Percentiles rank a stretch among this genome's conserved stretches.
Evolutionary conservation across 2,329 filamentous ascomycete genomes (phyloP).

Genomic region (Penicillium sp.): DNA sequence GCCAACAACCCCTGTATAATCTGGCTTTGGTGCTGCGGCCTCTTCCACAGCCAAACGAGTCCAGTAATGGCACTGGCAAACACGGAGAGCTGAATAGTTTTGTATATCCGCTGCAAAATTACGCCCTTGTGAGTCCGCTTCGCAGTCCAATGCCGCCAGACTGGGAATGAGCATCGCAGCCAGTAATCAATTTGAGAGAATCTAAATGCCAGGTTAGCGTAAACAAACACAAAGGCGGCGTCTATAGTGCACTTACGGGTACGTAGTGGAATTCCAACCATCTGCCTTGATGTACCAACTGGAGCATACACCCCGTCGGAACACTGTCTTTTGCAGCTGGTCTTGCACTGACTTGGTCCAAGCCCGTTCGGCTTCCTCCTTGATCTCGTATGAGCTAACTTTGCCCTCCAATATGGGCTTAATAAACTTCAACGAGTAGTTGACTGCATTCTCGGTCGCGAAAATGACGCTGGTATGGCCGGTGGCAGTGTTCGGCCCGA

Average conservation of each 20-base stretch:
- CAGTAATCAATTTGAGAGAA: slow-evolving; percentile 51
- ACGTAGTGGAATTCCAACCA: slow-evolving; percentile 50
- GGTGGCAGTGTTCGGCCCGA: slow-evolving; percentile 60
- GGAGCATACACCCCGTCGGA: slow-evolving; percentile 43
- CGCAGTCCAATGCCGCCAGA: slow-evolving; percentile 53
- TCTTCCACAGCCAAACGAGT: slow-evolving; percentile 13
- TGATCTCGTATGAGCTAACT: slow-evolving; percentile 46
- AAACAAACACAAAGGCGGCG: neutral
- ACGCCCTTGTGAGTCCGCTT: slow-evolving; percentile 49
- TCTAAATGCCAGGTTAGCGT: slow-evolving; percentile 26
- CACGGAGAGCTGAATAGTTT: slow-evolving; percentile 17
- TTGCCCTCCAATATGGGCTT: slow-evolving; percentile 49
- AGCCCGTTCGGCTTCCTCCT: slow-evolving; percentile 44
- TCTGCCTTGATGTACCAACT: slow-evolving; percentile 49
- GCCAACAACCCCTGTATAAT: slow-evolving; percentile 9
- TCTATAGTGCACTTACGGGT: slow-evolving; percentile 37
- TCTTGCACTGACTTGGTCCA: slow-evolving; percentile 49
- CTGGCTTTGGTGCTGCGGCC: slow-evolving; percentile 8
- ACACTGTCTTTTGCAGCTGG: slow-evolving; percentile 46
- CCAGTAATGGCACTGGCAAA: slow-evolving; percentile 19
- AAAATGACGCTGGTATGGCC: slow-evolving; percentile 60
- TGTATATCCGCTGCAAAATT: slow-evolving; percentile 25
- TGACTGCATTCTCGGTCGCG: slow-evolving; percentile 58
- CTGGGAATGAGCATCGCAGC: slow-evolving; percentile 50
- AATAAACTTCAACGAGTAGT: slow-evolving; percentile 57